Conservation (phyloP, 2,329 filamentous ascomycete genomes). For the Aspergillus felis region DNA sequence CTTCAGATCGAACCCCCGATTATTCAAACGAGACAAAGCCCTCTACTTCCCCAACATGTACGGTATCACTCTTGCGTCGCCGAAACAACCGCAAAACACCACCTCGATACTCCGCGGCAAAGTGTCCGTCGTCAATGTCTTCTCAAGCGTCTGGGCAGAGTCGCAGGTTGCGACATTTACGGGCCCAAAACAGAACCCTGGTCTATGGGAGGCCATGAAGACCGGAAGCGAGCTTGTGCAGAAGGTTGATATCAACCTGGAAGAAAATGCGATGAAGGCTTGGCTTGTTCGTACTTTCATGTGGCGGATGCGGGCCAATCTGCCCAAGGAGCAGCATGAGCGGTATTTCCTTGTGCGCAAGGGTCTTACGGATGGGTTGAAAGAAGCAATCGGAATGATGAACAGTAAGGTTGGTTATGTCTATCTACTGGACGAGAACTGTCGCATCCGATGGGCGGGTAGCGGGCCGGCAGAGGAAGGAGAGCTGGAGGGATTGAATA, state of each 20-base stretch:
- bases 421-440: constrained; percentile 82
- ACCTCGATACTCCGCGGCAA: constrained; percentile 70
- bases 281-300: constrained; percentile 55
- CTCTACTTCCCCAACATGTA: constrained; percentile 92
- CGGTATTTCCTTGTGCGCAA: constrained; percentile 58
- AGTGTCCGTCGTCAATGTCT: constrained; percentile 74
- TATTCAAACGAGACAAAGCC: constrained; percentile 77
- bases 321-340: constrained; percentile 49
- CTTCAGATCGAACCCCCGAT: constrained; percentile 77
- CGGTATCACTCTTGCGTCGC: constrained; percentile 69
- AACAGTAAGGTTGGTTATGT: constrained; percentile 93
- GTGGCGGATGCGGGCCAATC: constrained; percentile 46
- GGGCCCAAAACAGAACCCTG: constrained; percentile 62
- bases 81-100: constrained; percentile 60
- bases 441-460: constrained; percentile 90
- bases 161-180: constrained; percentile 72
- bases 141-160: constrained; percentile 82
- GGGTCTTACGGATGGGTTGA: constrained; percentile 53
- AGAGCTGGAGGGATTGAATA: constrained; percentile 42
- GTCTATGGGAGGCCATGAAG: constrained; percentile 60
- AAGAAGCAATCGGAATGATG: constrained; percentile 63
- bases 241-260: constrained; percentile 80
- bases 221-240: constrained; percentile 57
- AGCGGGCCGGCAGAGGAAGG: constrained; percentile 51
- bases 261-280: constrained; percentile 69